phyloP scores from a whole-genome alignment of 1,284 basidiomycete species.

The Leccinum angustisporum region DNA sequence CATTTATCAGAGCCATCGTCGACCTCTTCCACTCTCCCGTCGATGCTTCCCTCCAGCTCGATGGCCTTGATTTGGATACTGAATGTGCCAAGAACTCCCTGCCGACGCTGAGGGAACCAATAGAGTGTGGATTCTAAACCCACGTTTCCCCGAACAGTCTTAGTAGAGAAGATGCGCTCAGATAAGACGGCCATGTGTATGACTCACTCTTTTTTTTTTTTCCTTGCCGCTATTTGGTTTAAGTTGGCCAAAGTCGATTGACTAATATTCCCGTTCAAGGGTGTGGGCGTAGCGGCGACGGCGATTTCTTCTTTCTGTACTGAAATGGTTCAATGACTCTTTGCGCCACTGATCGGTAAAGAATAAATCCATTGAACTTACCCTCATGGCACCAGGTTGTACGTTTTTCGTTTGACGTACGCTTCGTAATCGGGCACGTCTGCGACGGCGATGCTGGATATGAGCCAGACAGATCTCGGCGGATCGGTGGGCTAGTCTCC shows the following conservation, averaged over 20 bases:
- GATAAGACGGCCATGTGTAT: neutral
- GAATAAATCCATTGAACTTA: conserved; percentile 1
- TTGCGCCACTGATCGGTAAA: conserved; percentile 8
- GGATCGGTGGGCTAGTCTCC: neutral
- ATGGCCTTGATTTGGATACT: neutral
- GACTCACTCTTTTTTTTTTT: neutral
- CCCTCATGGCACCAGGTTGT: neutral
- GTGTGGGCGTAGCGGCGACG: conserved; percentile 1
- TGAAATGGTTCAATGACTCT: neutral
- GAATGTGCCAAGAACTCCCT: conserved; percentile 4
- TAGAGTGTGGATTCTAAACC: neutral
- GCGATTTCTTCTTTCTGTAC: neutral
- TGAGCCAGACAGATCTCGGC: neutral
- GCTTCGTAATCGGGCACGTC: conserved; percentile 4
- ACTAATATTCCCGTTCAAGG: conserved; percentile 9
- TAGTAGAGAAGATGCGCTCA: neutral
- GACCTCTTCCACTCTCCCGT: no score
- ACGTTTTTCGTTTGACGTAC: neutral
- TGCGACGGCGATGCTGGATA: conserved; percentile 8
- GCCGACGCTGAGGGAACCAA: conserved; percentile 2
- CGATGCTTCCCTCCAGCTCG: no score
- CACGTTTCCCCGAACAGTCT: neutral
- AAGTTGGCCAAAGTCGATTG: neutral
- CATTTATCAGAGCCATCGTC: no score
- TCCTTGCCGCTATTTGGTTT: neutral